Conservation (phyloP, 805 yeast genomes). For the Kluyveromyces wickerhamii region DNA sequence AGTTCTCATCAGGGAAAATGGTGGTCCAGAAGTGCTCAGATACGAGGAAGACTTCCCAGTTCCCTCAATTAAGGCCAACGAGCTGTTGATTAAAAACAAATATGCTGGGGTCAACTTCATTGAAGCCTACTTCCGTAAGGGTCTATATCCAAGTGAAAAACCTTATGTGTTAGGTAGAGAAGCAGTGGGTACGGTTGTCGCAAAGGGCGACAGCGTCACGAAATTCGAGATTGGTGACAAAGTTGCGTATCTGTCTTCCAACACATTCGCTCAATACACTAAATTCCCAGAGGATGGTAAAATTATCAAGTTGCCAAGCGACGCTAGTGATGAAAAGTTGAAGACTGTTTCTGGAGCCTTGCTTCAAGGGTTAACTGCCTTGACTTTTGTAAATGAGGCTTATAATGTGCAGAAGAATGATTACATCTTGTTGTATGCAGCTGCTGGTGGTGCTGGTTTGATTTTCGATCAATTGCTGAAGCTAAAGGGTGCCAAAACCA, state of each 20-base stretch:
- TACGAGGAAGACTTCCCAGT: conserved; percentile 48
- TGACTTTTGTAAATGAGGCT: conserved; percentile 60
- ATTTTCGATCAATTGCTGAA: conserved; percentile 57
- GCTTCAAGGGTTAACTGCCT: conserved; percentile 73
- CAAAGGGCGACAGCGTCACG: conserved; percentile 51
- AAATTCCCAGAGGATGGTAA: conserved; percentile 33
- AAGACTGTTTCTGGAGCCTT: conserved; percentile 52
- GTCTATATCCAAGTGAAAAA: conserved; percentile 52
- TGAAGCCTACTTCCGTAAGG: conserved; percentile 75
- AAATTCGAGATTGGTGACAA: conserved; percentile 59
- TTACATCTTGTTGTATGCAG: conserved; percentile 73
- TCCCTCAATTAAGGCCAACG: conserved; percentile 45
- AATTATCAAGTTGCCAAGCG: conserved; percentile 43
- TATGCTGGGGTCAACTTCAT: conserved; percentile 79
- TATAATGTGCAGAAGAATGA: conserved; percentile 64
- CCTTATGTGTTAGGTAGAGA: conserved; percentile 71
- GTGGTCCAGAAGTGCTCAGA: conserved; percentile 53
- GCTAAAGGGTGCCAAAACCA: conserved; percentile 64
- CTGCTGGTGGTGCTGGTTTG: conserved; percentile 92
- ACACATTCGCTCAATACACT: conserved; percentile 70
- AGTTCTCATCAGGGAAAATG: conserved; percentile 43
- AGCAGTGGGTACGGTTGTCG: conserved; percentile 62
- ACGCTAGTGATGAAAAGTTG: conserved; percentile 40
- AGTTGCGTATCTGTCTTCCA: conserved; percentile 46
- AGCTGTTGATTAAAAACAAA: conserved; percentile 62